Conservation (phyloP, 257 asterid genomes). For the Solanum lignicaule region DNA sequence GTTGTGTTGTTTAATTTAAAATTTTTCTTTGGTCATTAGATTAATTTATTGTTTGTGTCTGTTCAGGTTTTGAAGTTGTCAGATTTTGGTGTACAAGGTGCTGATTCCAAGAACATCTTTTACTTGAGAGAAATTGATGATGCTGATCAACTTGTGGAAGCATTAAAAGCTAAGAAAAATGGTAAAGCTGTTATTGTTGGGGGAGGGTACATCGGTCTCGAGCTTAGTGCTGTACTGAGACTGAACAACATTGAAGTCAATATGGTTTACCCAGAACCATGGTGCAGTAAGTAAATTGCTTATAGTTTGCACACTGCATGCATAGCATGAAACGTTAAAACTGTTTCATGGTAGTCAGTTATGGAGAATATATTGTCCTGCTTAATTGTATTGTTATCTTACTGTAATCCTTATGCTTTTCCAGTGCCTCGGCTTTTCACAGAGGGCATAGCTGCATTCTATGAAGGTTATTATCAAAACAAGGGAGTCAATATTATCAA, state of each 20-base stretch:
- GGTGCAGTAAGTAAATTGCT: slow-evolving; percentile 81
- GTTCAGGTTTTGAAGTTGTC: slow-evolving; percentile 65
- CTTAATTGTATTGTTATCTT: not conserved
- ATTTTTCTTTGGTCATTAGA: not conserved
- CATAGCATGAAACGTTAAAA: not conserved
- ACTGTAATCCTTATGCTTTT: slow-evolving; percentile 6
- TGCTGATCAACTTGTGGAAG: slow-evolving; percentile 87
- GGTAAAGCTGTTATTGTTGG: slow-evolving; percentile 90
- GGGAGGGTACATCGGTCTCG: slow-evolving; percentile 96
- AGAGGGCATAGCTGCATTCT: slow-evolving; percentile 82
- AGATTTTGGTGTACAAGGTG: slow-evolving; percentile 81
- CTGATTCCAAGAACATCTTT: slow-evolving; percentile 81
- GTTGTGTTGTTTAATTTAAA: not conserved
- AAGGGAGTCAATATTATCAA: slow-evolving; percentile 81
- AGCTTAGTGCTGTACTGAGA: slow-evolving; percentile 85
- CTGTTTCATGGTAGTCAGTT: not conserved
- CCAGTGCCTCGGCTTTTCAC: slow-evolving; percentile 97
- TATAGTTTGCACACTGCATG: not conserved
- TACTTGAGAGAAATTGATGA: slow-evolving; percentile 85
- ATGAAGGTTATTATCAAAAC: slow-evolving; percentile 70
- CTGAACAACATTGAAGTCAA: slow-evolving; percentile 60
- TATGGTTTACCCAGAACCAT: slow-evolving; percentile 97
- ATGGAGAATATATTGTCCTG: not conserved
- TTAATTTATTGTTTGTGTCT: not conserved
- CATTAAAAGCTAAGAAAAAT: slow-evolving; percentile 60